Evolutionary conservation across 495 filamentous ascomycete species (phyloP), one percentile per base, ranked within the genome.

Genomic region (Staphylotrichum tortipilum): DNA sequence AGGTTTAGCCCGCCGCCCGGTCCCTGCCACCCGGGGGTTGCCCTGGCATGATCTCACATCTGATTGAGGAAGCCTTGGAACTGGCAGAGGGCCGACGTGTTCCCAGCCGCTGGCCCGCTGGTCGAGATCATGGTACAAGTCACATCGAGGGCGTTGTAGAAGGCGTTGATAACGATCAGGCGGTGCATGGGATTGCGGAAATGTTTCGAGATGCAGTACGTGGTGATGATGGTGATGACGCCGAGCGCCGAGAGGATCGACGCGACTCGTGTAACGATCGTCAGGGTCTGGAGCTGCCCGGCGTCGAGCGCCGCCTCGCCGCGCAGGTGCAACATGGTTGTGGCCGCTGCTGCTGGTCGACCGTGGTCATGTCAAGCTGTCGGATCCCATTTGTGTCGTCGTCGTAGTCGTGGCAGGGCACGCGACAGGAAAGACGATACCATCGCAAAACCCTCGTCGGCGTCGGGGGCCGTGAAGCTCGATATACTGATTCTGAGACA

Each of bases 21-120:
- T n/a, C n/a, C n/a, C n/a, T n/a, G n/a, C n/a, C n/a, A n/a, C n/a
- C n/a, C 26, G 26, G 6, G 26, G 6, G 26, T 5, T 1, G 10
- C 26, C 10, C 5, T 24, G 5, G 21, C 22, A 2, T 36, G 17
- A 14, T 54, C 61, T 15, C 59, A 76, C 72, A 72, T 71, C 47
- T 76, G 72, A 31, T 72, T 65, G 2, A 67, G 63, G 41, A 76
- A 76, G 2, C 62, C 72, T 57, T 76, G 72, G 35, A 73, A 73
- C 52, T 73, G 68, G 45, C 72, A 76, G 26, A 74, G 44, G 0
- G 65, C 56, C 6, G 71, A 73, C 7, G 31, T 15, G 34, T 70
- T 59, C 2, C 71, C 71, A 0, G 63, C 62, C n/a, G 47, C 45
- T 3, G 67, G 66, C 5, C 70, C 71, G 41, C 62, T 65, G 11